Evolutionary conservation across 768 basidiomycete genomes (phyloP).

Genomic region (Lactarius evosmus): DNA sequence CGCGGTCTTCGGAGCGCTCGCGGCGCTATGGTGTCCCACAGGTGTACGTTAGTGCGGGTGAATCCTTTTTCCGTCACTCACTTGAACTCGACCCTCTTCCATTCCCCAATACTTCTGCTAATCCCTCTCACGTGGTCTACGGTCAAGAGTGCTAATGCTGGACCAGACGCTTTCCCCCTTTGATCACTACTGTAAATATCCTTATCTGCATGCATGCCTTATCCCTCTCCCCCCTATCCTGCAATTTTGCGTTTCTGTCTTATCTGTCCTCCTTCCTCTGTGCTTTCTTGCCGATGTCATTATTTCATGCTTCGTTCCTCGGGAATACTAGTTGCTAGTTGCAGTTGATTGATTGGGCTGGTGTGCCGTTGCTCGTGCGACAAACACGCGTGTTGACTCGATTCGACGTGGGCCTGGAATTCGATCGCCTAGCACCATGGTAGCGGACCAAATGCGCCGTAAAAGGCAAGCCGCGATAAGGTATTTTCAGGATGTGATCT

Average conservation of each 20-base stretch:
- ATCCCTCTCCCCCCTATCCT: constrained; percentile 26
- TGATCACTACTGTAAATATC: constrained; percentile 32
- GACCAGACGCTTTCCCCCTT: constrained; percentile 11
- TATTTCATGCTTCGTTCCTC: constrained; percentile 16
- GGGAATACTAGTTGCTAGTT: constrained; percentile 24
- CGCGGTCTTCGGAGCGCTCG: constrained; percentile 36
- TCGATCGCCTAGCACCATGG: constrained; percentile 10
- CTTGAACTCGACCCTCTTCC: constrained; percentile 73
- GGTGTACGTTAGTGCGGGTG: constrained; percentile 59
- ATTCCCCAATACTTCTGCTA: constrained; percentile 53
- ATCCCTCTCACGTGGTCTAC: constrained; percentile 38
- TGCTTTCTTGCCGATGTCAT: constrained; percentile 24
- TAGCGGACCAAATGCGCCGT: background rate
- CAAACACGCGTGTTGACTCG: background rate
- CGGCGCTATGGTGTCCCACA: constrained; percentile 44
- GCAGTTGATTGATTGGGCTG: constrained; percentile 16
- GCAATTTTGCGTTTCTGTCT: constrained; percentile 32
- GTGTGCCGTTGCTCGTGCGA: constrained; percentile 11
- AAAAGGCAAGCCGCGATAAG: constrained; percentile 15
- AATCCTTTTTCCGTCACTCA: constrained; percentile 53
- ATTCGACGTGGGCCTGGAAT: constrained; percentile 5
- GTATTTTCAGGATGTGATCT: constrained; percentile 6
- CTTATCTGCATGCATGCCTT: constrained; percentile 31
- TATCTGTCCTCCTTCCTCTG: constrained; percentile 27
- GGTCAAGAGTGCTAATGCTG: constrained; percentile 56